Conservation (phyloP, 1,284 basidiomycete genomes). For the Apiotrichum veenhuisii region DNA sequence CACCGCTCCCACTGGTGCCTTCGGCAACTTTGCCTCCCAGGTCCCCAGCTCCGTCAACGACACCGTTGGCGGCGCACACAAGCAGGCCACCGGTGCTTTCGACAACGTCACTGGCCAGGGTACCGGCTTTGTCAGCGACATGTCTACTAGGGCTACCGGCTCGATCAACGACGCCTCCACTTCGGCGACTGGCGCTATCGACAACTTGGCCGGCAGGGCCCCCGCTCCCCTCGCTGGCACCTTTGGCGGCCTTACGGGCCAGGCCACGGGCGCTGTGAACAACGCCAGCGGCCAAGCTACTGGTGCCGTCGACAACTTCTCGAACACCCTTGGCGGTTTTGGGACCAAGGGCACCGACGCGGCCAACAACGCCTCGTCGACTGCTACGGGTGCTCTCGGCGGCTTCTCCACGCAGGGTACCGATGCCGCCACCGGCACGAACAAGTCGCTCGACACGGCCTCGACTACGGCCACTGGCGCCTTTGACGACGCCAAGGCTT, state of each 20-base stretch:
- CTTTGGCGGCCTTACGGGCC: conserved; percentile 6
- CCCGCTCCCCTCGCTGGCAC: not conserved
- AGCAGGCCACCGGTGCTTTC: not conserved
- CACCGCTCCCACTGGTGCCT: not conserved
- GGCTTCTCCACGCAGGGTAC: not conserved
- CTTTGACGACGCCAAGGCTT: not conserved
- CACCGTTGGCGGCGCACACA: not conserved
- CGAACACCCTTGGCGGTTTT: not conserved
- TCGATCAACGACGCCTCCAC: not conserved
- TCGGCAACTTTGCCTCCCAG: not conserved
- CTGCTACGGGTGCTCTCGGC: not conserved
- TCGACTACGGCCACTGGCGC: conserved; percentile 6
- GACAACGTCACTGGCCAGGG: not conserved
- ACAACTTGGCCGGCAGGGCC: not conserved
- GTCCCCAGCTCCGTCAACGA: not conserved
- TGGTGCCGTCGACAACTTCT: not conserved
- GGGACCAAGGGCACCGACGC: not conserved
- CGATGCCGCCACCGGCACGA: not conserved
- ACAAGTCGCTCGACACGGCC: conserved; percentile 7
- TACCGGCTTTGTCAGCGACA: not conserved
- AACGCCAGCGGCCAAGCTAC: not conserved
- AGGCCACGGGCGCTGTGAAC: conserved; percentile 2
- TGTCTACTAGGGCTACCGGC: not conserved
- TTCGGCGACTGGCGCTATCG: not conserved
- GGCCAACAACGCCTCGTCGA: not conserved